Evolutionary conservation across 2,329 filamentous ascomycete species (phyloP).

Genomic region (Colletotrichum melonis): DNA sequence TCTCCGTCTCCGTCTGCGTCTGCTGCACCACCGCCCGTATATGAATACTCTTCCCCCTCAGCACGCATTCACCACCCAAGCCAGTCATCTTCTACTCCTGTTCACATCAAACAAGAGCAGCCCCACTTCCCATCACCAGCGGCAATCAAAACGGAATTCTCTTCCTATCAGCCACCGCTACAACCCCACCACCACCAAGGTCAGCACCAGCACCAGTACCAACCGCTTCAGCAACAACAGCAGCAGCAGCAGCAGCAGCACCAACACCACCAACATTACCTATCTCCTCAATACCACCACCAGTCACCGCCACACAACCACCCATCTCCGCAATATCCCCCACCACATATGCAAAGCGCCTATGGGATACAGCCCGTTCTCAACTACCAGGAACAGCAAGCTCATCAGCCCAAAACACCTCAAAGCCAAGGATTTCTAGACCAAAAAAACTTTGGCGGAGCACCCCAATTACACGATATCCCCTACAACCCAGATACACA

Average conservation of each 20-base stretch:
- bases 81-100: slow-evolving; percentile 34
- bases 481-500: slow-evolving; percentile 25
- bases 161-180: slow-evolving; percentile 30
- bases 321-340: slow-evolving; percentile 36
- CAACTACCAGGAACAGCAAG: slow-evolving; percentile 25
- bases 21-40: slow-evolving; percentile 31
- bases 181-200: slow-evolving; percentile 45
- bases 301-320: slow-evolving; percentile 38
- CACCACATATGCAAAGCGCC: slow-evolving; percentile 20
- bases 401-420: slow-evolving; percentile 24
- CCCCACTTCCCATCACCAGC: slow-evolving; percentile 37
- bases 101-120: slow-evolving; percentile 36
- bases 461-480: slow-evolving; percentile 30
- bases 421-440: slow-evolving; percentile 31
- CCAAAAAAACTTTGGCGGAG: slow-evolving; percentile 9
- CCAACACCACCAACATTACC: slow-evolving; percentile 40
- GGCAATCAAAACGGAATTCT: slow-evolving; percentile 31
- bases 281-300: slow-evolving; percentile 38
- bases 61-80: slow-evolving; percentile 33
- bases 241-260: slow-evolving; percentile 39
- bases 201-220: slow-evolving; percentile 44
- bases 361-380: slow-evolving; percentile 26
- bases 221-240: slow-evolving; percentile 45
- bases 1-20: neutral
- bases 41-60: slow-evolving; percentile 35